phyloP scores from a whole-genome alignment of 129 eudicot species.

The Ambrosia artemisiifolia region DNA sequence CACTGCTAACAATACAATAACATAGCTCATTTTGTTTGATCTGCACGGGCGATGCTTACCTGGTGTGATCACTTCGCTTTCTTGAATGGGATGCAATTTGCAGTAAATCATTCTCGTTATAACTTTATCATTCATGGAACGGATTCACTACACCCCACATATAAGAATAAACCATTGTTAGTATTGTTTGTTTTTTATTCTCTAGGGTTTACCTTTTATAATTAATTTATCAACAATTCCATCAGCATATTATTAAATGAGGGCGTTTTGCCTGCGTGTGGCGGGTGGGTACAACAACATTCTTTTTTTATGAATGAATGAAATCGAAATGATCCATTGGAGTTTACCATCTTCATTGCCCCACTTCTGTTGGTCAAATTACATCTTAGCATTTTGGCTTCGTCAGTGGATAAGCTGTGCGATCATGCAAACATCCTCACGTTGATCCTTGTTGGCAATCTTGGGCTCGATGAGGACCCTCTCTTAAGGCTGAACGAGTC shows the following conservation, averaged over 20 bases:
- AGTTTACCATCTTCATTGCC: too few relatives aligned
- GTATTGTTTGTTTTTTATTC: too few relatives aligned
- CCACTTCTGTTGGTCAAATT: too few relatives aligned
- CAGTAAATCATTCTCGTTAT: neutral
- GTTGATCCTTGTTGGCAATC: too few relatives aligned
- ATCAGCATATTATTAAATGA: neutral
- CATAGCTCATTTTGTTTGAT: slow-evolving; percentile 7
- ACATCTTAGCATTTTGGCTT: too few relatives aligned
- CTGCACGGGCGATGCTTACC: neutral
- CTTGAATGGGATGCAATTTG: slow-evolving; percentile 22
- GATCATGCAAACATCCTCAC: too few relatives aligned
- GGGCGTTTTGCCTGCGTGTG: neutral
- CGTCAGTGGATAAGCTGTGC: too few relatives aligned
- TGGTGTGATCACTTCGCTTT: slow-evolving; percentile 7
- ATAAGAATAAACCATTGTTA: too few relatives aligned
- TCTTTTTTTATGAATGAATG: neutral
- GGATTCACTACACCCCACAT: neutral
- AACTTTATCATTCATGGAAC: neutral
- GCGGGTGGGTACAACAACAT: neutral
- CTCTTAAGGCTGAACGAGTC: too few relatives aligned
- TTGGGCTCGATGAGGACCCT: too few relatives aligned
- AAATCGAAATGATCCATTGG: neutral
- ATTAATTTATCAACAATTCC: neutral
- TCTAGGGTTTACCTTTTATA: neutral
- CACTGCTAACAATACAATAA: slow-evolving; percentile 12